phyloP scores from a whole-genome alignment of 179 eudicot genomes.

The Drosera spatulata region DNA sequence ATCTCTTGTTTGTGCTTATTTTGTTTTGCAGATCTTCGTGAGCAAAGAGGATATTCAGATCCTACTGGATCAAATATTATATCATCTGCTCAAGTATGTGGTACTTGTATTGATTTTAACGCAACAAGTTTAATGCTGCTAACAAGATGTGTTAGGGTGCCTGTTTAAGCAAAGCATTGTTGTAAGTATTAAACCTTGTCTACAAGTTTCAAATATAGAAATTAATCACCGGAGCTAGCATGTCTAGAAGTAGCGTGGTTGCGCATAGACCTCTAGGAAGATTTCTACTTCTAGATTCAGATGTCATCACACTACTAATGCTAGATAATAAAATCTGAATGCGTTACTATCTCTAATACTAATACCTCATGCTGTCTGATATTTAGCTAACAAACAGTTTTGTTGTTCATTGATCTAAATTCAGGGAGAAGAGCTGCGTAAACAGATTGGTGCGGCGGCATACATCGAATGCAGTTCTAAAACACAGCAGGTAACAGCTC shows the following conservation, averaged over 20 bases:
- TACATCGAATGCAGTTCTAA: conserved; percentile 98
- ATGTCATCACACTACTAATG: no score
- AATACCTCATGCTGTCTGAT: not conserved
- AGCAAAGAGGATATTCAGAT: conserved; percentile 75
- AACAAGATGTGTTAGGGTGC: no score
- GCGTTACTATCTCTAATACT: not conserved
- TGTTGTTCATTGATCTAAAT: not conserved
- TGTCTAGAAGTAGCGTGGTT: no score
- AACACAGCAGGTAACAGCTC: conserved; percentile 74
- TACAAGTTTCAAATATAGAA: no score
- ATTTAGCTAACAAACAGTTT: not conserved
- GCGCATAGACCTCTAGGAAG: no score
- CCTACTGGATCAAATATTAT: conserved; percentile 58
- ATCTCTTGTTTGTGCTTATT: not conserved
- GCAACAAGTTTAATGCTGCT: not conserved
- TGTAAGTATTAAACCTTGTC: no score
- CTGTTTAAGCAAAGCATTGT: no score
- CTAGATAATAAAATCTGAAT: no score
- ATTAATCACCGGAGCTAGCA: no score
- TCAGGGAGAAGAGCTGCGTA: conserved; percentile 95
- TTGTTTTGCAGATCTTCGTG: conserved; percentile 61
- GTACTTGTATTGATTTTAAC: not conserved
- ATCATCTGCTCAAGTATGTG: conserved; percentile 70
- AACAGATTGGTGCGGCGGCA: conserved; percentile 97
- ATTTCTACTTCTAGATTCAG: no score